Percentiles rank a stretch among this genome's conserved stretches.
phyloP scores from a whole-genome alignment of 2,329 filamentous ascomycete genomes.

The Sclerotinia spermophila region DNA sequence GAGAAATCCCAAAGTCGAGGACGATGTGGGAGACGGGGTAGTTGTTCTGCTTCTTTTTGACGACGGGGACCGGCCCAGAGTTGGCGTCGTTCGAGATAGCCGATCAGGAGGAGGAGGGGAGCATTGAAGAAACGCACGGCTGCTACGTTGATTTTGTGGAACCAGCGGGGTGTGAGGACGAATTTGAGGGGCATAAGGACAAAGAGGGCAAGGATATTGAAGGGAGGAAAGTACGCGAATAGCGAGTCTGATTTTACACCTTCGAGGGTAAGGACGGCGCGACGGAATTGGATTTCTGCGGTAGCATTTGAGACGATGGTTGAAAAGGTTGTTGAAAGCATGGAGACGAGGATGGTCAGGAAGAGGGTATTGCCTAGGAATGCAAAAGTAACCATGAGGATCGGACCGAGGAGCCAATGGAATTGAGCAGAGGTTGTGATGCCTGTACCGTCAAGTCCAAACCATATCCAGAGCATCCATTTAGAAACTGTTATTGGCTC shows the following conservation, averaged over 20 bases:
- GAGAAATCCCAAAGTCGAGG: slow-evolving; percentile 32
- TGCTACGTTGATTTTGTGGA: slow-evolving; percentile 84
- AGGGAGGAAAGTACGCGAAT: slow-evolving; percentile 60
- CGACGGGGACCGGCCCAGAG: slow-evolving; percentile 50
- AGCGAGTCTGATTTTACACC: slow-evolving; percentile 82
- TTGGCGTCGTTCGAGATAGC: slow-evolving; percentile 64
- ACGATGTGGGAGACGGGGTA: slow-evolving; percentile 24
- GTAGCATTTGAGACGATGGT: slow-evolving; percentile 72
- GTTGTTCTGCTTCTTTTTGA: slow-evolving; percentile 28
- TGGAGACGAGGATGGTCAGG: slow-evolving; percentile 83
- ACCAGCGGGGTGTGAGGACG: slow-evolving; percentile 75
- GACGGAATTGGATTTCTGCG: slow-evolving; percentile 79
- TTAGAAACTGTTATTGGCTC: slow-evolving; percentile 69
- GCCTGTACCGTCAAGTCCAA: slow-evolving; percentile 66
- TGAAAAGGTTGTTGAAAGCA: slow-evolving; percentile 80
- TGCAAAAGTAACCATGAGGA: slow-evolving; percentile 77
- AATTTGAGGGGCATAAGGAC: slow-evolving; percentile 75
- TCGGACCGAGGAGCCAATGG: slow-evolving; percentile 74
- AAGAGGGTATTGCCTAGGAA: slow-evolving; percentile 86
- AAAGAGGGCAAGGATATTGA: slow-evolving; percentile 75
- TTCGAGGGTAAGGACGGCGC: slow-evolving; percentile 77
- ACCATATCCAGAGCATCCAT: slow-evolving; percentile 95
- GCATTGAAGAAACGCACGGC: slow-evolving; percentile 71
- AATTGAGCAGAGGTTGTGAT: slow-evolving; percentile 61
- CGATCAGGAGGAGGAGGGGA: slow-evolving; percentile 69